phyloP scores from a whole-genome alignment of 2,329 filamentous ascomycete genomes.

The Gremmenia infestans region DNA sequence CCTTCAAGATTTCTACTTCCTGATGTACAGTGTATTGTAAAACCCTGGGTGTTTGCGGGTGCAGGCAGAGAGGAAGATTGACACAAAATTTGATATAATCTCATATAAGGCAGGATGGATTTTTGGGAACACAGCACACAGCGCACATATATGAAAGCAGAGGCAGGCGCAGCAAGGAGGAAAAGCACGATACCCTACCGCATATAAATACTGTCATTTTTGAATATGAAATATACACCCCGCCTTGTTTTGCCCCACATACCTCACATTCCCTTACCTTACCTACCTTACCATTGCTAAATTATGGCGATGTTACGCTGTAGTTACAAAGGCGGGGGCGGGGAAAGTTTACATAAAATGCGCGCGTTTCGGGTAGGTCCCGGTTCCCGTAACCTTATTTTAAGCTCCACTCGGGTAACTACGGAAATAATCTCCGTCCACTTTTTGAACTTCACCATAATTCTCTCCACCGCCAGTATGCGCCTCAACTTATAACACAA shows the following conservation, averaged over 20 bases:
- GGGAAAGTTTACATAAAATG: background rate
- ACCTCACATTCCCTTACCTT: too few relatives aligned
- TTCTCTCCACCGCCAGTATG: background rate
- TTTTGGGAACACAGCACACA: background rate
- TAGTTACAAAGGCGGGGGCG: background rate
- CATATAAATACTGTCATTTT: background rate
- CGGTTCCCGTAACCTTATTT: background rate
- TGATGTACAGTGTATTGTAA: conserved; percentile 3
- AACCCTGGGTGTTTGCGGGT: background rate
- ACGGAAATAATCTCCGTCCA: background rate
- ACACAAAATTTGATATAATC: background rate
- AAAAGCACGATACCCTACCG: conserved; percentile 23
- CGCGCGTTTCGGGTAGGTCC: background rate
- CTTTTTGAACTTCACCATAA: background rate
- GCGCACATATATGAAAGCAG: background rate
- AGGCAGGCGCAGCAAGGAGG: conserved; percentile 4
- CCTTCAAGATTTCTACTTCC: background rate
- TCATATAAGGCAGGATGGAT: background rate
- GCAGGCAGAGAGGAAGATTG: background rate
- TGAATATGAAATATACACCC: background rate
- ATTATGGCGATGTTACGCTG: background rate
- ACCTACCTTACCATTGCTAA: too few relatives aligned
- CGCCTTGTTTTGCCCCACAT: background rate
- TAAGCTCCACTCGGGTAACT: background rate
- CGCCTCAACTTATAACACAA: conserved; percentile 21